Percentiles rank a stretch among this genome's conserved stretches.
Evolutionary conservation across 2,329 filamentous ascomycete species (phyloP).

Genomic region (Aspergillus novoparasiticus): DNA sequence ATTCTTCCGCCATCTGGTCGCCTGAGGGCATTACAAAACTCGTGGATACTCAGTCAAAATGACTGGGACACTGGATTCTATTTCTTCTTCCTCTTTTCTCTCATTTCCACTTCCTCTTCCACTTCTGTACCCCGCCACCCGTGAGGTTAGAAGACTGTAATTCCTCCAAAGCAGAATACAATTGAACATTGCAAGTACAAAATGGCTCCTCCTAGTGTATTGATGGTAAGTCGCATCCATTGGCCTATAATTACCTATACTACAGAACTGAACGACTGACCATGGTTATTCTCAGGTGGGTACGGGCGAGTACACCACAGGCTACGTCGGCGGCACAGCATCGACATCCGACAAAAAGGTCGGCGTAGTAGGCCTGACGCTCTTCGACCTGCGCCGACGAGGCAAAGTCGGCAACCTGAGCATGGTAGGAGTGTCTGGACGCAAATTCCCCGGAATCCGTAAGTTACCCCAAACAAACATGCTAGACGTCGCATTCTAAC

Average conservation of each 20-base stretch:
- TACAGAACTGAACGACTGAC: slow-evolving; percentile 1
- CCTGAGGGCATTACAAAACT: slow-evolving; percentile 3
- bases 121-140: neutral
- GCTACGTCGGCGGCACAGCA: slow-evolving; percentile 80
- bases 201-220: slow-evolving; percentile 66
- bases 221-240: slow-evolving; percentile 60
- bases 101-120: neutral
- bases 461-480: slow-evolving; percentile 42
- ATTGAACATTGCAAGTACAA: slow-evolving; percentile 9
- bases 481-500: neutral
- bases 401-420: slow-evolving; percentile 83
- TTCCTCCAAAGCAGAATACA: neutral
- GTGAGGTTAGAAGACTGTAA: neutral
- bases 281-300: slow-evolving; percentile 61
- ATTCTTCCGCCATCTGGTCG: slow-evolving; percentile 7
- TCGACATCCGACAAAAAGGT: slow-evolving; percentile 95
- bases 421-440: slow-evolving; percentile 88
- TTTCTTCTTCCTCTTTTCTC: neutral
- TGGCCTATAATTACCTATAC: slow-evolving; percentile 8
- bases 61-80: neutral
- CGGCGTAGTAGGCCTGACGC: slow-evolving; percentile 84
- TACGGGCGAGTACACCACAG: slow-evolving; percentile 95
- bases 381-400: slow-evolving; percentile 84
- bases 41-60: neutral
- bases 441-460: slow-evolving; percentile 91